A percentile compares a stretch with the other conserved stretches of the same genome.
phyloP scores from a whole-genome alignment of 75 land plant species.

The Chamaecyparis obtusa region DNA sequence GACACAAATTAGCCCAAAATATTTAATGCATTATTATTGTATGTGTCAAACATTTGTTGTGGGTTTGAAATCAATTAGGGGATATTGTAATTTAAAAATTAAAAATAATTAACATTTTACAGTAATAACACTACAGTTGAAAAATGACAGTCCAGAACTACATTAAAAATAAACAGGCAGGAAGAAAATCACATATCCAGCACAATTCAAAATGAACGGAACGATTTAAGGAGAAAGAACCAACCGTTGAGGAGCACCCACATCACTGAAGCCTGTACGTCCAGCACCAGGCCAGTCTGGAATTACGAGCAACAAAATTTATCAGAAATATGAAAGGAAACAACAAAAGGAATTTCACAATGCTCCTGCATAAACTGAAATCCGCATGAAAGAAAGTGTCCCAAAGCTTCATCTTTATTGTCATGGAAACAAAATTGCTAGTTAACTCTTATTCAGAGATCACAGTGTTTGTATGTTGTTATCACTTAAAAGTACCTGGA shows the following conservation, averaged over 20 bases:
- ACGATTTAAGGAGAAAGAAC: conserved; percentile 11
- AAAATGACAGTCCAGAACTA: not conserved
- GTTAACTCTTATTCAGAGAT: not conserved
- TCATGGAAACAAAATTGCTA: not conserved
- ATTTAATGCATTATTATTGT: not conserved
- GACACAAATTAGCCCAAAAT: not conserved
- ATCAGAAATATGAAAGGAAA: not conserved
- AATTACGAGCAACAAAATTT: not conserved
- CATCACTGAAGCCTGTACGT: conserved; percentile 61
- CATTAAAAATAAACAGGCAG: not conserved
- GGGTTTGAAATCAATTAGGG: not conserved
- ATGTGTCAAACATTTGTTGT: not conserved
- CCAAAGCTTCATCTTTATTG: not conserved
- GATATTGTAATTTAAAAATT: not conserved
- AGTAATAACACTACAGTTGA: not conserved
- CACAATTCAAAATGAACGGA: not conserved
- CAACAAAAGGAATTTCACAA: not conserved
- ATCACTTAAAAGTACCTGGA: conserved; percentile 16
- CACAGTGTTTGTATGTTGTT: not conserved
- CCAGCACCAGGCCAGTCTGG: conserved; percentile 50
- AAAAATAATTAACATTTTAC: no score
- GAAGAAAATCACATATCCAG: not conserved
- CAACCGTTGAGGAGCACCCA: conserved; percentile 15
- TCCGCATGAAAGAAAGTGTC: not conserved
- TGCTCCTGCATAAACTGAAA: not conserved